Conservation (phyloP, 371 early-diverging fungal species). For the Mucor velutinosus region DNA sequence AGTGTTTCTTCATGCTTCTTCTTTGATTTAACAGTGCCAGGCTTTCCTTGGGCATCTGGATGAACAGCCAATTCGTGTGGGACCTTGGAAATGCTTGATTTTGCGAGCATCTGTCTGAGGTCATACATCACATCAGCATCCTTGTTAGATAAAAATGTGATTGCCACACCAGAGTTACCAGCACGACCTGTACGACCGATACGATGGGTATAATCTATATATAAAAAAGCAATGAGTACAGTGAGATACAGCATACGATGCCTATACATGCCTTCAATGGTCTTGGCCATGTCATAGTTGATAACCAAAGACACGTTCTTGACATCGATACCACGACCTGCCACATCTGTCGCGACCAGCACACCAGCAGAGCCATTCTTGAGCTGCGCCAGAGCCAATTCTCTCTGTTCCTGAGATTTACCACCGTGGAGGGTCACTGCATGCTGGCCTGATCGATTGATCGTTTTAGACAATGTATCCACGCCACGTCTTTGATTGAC, state of each 20-base stretch:
- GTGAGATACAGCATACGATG: not conserved
- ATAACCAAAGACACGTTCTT: constrained; percentile 96
- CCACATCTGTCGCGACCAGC: constrained; percentile 97
- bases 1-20: constrained; percentile 68
- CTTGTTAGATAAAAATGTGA: constrained; percentile 85
- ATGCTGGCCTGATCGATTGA: constrained; percentile 70
- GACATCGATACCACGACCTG: constrained; percentile 98
- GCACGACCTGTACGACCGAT: constrained; percentile 98
- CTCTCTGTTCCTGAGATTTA: constrained; percentile 93
- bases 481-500: constrained; percentile 94
- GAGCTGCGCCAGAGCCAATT: constrained; percentile 72
- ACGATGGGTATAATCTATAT: constrained; percentile 92
- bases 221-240: constrained; percentile 29
- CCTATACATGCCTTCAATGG: constrained; percentile 74
- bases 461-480: constrained; percentile 72
- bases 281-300: constrained; percentile 98
- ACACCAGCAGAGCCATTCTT: constrained; percentile 76
- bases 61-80: constrained; percentile 90
- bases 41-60: constrained; percentile 80
- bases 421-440: constrained; percentile 93
- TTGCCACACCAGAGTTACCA: constrained; percentile 91
- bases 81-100: constrained; percentile 77
- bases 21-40: constrained; percentile 56
- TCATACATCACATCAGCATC: constrained; percentile 91
- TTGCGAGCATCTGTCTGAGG: constrained; percentile 83